These are phyloP conservation scores for Cupressus sempervirens DNA, from an alignment of 75 land plant species.

Conservation along the genomic window DNA sequence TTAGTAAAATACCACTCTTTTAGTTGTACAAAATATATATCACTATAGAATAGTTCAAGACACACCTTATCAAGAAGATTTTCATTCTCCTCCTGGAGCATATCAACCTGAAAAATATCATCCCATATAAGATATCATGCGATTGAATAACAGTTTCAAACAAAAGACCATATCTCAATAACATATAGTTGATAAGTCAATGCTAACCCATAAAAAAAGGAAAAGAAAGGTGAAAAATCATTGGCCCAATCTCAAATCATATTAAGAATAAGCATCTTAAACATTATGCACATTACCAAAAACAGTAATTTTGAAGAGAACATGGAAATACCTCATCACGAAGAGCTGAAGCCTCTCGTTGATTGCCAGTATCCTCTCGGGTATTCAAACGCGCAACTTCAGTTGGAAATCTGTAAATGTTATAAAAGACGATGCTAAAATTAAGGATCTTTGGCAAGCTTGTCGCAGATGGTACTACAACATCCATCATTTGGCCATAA, in stretches of 20 bases:
- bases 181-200: background rate
- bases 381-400: slow-evolving; percentile 24
- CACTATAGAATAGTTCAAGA: slow-evolving; percentile 2
- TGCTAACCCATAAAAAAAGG: background rate
- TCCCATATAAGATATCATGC: background rate
- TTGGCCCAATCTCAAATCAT: background rate
- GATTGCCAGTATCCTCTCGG: slow-evolving; percentile 34
- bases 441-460: background rate
- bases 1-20: background rate
- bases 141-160: background rate
- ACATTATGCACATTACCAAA: background rate
- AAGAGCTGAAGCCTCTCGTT: slow-evolving; percentile 81
- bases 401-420: slow-evolving; percentile 27
- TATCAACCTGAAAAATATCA: slow-evolving; percentile 68
- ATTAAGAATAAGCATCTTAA: background rate
- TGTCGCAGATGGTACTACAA: background rate
- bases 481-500: background rate
- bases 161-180: background rate
- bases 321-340: slow-evolving; percentile 66
- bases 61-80: slow-evolving; percentile 65
- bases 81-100: slow-evolving; percentile 89
- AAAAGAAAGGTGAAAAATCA: background rate
- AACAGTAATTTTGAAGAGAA: background rate
- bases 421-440: background rate
- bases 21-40: background rate